phyloP scores from a whole-genome alignment of 2,329 filamentous ascomycete genomes.

The Pseudocercospora eumusae region DNA sequence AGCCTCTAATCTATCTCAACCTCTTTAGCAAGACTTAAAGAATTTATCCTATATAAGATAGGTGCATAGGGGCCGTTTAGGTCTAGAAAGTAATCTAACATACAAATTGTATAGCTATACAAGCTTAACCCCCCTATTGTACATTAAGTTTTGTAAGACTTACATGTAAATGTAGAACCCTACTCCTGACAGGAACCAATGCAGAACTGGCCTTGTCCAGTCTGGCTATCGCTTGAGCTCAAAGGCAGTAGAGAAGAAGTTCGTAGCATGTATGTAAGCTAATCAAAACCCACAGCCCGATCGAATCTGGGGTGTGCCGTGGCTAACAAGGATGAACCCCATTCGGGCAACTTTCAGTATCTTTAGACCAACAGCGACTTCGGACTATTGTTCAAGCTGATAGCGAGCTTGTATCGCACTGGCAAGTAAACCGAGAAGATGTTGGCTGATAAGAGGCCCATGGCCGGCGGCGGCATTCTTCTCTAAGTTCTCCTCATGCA shows the following conservation, averaged over 20 bases:
- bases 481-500: not conserved
- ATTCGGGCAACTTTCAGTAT: constrained; percentile 11
- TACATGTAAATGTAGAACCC: no score
- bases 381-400: not conserved
- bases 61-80: no score
- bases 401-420: not conserved
- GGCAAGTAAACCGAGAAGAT: not conserved
- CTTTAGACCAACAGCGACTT: not conserved
- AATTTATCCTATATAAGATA: no score
- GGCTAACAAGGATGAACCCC: constrained; percentile 4
- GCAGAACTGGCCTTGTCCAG: not conserved
- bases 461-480: constrained; percentile 2
- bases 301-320: not conserved
- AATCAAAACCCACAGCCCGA: not conserved
- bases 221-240: not conserved
- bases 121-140: no score
- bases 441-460: not conserved
- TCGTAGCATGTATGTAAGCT: not conserved
- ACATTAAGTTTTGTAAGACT: no score
- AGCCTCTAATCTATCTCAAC: no score
- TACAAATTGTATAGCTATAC: no score
- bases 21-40: no score
- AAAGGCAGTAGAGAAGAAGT: not conserved
- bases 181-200: not conserved
- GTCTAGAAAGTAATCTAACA: no score